phyloP scores from a whole-genome alignment of 2,329 filamentous ascomycete genomes.

The Orbilia blumenaviensis region DNA sequence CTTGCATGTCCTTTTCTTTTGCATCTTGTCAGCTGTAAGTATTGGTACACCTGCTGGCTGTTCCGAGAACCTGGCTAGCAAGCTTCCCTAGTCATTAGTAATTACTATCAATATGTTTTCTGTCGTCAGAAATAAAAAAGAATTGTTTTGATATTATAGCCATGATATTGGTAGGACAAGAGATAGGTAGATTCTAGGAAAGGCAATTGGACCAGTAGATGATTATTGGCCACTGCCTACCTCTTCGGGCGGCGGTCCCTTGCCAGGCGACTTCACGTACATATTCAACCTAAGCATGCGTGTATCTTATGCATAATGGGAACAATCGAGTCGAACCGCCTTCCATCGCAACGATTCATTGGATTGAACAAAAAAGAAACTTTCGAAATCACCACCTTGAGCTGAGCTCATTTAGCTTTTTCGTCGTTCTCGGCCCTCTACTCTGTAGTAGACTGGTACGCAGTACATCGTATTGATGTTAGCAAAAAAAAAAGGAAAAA shows the following conservation, averaged over 20 bases:
- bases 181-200: neutral
- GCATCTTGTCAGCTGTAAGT: conserved; percentile 40
- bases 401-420: neutral
- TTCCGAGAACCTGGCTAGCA: neutral
- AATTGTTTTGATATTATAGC: neutral
- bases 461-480: too few species aligned
- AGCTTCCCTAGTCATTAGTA: conserved; percentile 1
- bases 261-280: conserved; percentile 3
- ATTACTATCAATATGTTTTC: conserved; percentile 7
- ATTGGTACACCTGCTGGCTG: neutral
- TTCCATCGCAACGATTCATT: neutral
- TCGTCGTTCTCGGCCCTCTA: neutral
- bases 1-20: too few species aligned
- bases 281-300: neutral
- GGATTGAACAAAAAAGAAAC: conserved; percentile 6
- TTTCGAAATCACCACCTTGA: neutral
- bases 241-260: neutral
- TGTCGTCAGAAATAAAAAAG: neutral
- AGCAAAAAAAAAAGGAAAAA: too few species aligned
- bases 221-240: conserved; percentile 1
- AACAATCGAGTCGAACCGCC: neutral
- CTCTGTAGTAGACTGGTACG: too few species aligned
- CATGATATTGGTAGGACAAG: neutral
- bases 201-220: conserved; percentile 12
- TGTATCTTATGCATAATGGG: neutral